Base-by-base conservation (phyloP, 1,284 basidiomycete species). In the Microbotryum lychnidis-dioicae region DNA sequence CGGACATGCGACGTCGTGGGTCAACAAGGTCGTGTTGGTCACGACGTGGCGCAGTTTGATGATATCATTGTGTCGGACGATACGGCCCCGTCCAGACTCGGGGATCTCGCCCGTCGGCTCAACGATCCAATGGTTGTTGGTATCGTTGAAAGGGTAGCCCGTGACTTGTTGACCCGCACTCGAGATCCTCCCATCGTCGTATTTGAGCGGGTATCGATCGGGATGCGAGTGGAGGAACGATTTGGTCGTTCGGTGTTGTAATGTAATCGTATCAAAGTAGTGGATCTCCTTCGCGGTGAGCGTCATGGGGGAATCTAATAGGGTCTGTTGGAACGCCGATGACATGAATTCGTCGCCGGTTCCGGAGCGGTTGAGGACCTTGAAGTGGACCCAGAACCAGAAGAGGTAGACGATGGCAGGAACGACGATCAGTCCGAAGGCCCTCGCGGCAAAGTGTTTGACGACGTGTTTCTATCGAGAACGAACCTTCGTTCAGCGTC, bases 281-380 rank as follows among this genome's bases (percentile, higher is more conserved):
- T 86, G 87, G 68, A 98, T 86, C 73, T 97, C 94, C 79, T 92
- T 87, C 63, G 90, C 87, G 71, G 89, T 87, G 67, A 94, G 75
- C 54, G 97, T 79, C 75, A 98, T 81, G 70, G 97, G 91, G 72
- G 97, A 98, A 44, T 92, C 93, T 29, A 80, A 76, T 46, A 99
- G 80, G 6, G 93, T 97, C 78, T 98, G 91, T 77, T 99, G 96
- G 84, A 99, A 99, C 9, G 86, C 85, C 14, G 94, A 89, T 72
- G 87, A 92, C 96, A 98, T 98, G 80, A 98, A 99, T 18, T 82
- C 80, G 74, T 98, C 96, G 14, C 96, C 96, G 21, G 93, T 82
- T 37, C 96, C 96, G 27, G 91, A 91, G 69, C 85, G 82, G n/a
- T 80, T 89, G 70, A 98, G 84, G 63, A 97, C 82, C 55, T 87